Conservation (phyloP, 2,329 filamentous ascomycete species). For the Venturia carpophila region DNA sequence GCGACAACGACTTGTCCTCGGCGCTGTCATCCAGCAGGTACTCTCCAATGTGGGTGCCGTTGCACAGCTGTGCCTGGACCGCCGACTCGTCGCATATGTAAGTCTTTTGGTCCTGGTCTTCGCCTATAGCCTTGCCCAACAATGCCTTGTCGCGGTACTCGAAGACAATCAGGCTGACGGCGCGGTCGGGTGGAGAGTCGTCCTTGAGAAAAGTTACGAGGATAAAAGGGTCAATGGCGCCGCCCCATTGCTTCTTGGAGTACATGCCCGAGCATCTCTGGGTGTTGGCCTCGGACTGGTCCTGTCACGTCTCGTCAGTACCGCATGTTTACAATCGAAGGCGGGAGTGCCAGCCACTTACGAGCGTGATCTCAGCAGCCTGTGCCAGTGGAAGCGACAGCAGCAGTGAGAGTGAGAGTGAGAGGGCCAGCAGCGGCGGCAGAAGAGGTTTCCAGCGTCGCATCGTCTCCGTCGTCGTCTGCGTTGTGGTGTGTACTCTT, state of each 20-base stretch:
- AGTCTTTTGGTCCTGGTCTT: constrained; percentile 49
- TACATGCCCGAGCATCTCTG: constrained; percentile 94
- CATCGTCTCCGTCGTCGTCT: constrained; percentile 24
- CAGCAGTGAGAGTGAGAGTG: constrained; percentile 16
- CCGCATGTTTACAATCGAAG: background rate
- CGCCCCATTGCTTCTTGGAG: constrained; percentile 80
- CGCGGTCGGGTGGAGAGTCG: constrained; percentile 57
- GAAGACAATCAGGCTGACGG: constrained; percentile 81
- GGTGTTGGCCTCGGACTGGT: constrained; percentile 65
- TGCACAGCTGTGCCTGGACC: constrained; percentile 64
- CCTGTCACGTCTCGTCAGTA: constrained; percentile 40
- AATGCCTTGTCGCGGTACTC: constrained; percentile 83
- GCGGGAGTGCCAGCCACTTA: constrained; percentile 18
- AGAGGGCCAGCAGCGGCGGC: constrained; percentile 27
- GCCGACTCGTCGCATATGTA: constrained; percentile 70
- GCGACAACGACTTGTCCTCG: constrained; percentile 58
- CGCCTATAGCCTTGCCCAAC: constrained; percentile 57
- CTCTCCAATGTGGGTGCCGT: constrained; percentile 67
- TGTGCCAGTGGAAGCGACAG: constrained; percentile 22
- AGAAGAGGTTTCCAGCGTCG: constrained; percentile 26
- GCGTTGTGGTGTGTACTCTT: background rate
- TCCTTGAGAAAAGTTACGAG: constrained; percentile 64
- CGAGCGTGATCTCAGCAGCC: constrained; percentile 32
- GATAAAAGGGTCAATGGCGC: constrained; percentile 81
- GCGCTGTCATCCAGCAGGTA: constrained; percentile 77